Percentiles rank a stretch among this genome's conserved stretches.
Conservation (phyloP, 345 rosid species). For the Hirschfeldia incana region DNA sequence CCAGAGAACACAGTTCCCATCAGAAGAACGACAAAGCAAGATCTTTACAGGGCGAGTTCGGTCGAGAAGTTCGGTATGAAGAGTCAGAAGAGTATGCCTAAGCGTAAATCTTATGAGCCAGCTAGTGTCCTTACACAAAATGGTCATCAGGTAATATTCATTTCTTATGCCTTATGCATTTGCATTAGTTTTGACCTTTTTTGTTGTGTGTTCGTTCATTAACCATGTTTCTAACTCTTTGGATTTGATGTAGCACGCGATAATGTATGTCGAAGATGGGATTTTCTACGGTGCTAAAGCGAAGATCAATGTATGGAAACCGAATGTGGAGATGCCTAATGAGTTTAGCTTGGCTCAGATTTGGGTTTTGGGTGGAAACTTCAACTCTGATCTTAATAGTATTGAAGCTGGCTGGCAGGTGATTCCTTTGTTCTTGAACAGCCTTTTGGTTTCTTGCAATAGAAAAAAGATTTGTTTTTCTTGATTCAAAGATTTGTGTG, state of each 20-base stretch:
- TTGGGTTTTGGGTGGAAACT: constrained; percentile 75
- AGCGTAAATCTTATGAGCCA: constrained; percentile 58
- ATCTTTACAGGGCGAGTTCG: constrained; percentile 56
- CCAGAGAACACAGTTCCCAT: constrained; percentile 60
- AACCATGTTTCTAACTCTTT: not conserved
- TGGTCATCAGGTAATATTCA: constrained; percentile 47
- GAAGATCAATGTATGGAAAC: constrained; percentile 74
- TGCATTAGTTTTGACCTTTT: not conserved
- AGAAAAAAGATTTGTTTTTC: not conserved
- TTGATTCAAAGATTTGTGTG: constrained; percentile 17
- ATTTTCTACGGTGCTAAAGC: constrained; percentile 72
- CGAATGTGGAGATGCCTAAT: constrained; percentile 60
- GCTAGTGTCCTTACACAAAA: constrained; percentile 60
- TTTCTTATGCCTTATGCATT: not conserved
- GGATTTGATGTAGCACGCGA: constrained; percentile 50
- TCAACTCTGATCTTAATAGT: constrained; percentile 69
- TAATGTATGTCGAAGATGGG: constrained; percentile 65
- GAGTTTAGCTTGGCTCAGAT: constrained; percentile 76
- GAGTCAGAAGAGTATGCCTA: constrained; percentile 47
- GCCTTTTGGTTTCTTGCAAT: not conserved
- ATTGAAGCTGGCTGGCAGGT: constrained; percentile 90
- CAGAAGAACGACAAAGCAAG: constrained; percentile 54
- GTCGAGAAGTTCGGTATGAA: constrained; percentile 58
- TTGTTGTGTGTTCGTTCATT: constrained; percentile 1
- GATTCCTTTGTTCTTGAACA: constrained; percentile 8